These are phyloP conservation scores for Pelargonium cotyledonis DNA, from an alignment of 441 rosid species.

Conservation along the genomic window DNA sequence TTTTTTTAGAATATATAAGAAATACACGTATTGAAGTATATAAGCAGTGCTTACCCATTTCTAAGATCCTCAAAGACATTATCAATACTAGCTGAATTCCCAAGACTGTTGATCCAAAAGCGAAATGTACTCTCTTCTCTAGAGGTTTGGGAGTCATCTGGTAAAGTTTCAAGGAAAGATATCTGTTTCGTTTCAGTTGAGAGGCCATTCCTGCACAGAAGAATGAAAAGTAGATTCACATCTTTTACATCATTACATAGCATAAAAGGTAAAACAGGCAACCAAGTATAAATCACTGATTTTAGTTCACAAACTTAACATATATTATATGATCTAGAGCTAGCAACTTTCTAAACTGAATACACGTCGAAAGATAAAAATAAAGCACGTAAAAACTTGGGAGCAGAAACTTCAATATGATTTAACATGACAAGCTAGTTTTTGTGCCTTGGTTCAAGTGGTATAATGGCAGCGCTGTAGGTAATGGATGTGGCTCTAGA, in stretches of 20 bases:
- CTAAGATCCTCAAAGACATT: conserved; percentile 92
- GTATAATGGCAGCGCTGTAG: not conserved
- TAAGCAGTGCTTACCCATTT: conserved; percentile 51
- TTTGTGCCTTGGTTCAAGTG: conserved; percentile 2
- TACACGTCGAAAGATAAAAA: not conserved
- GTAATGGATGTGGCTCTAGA: conserved; percentile 4
- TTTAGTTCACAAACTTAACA: no score
- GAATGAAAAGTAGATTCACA: conserved; percentile 1
- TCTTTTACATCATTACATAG: not conserved
- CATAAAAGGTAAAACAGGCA: not conserved
- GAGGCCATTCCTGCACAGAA: conserved; percentile 77
- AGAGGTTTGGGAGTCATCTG: conserved; percentile 87
- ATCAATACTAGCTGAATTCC: conserved; percentile 66
- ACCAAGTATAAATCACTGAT: not conserved
- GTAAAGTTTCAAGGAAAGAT: conserved; percentile 88
- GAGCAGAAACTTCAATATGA: not conserved
- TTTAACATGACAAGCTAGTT: not conserved
- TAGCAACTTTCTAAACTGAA: not conserved
- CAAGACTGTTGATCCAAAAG: conserved; percentile 97
- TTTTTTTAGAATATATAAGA: not conserved
- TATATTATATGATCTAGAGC: not conserved
- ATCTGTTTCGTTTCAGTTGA: conserved; percentile 52
- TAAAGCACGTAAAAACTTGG: not conserved
- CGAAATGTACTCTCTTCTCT: conserved; percentile 98
- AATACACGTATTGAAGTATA: not conserved